Evolutionary conservation across 129 eudicot genomes (phyloP).

Genomic region (Saussurea involucrata): DNA sequence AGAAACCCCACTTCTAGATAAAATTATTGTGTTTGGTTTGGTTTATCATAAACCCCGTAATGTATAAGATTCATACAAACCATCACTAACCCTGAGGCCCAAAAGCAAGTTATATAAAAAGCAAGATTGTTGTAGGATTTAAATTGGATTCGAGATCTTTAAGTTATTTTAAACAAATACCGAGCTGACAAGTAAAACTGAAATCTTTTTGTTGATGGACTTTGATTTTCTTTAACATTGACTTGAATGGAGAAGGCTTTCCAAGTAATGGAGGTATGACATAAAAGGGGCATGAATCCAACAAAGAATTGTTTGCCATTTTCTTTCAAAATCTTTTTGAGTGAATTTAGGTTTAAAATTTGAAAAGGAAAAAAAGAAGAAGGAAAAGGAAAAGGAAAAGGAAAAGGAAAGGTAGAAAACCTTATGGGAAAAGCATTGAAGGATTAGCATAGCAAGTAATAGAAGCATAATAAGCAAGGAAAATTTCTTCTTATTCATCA

Average conservation of each 20-base stretch:
- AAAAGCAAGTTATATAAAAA: not conserved
- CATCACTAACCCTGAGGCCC: not conserved
- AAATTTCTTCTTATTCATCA: slow-evolving; percentile 24
- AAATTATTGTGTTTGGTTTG: too few species aligned
- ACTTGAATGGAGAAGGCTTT: slow-evolving; percentile 22
- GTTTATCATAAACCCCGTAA: too few species aligned
- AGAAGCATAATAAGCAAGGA: slow-evolving; percentile 24
- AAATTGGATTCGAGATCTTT: not conserved
- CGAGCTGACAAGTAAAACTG: not conserved
- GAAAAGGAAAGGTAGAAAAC: too few species aligned
- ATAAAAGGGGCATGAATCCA: slow-evolving; percentile 37
- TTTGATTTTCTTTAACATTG: slow-evolving; percentile 16
- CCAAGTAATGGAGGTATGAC: slow-evolving; percentile 42
- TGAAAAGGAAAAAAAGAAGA: slow-evolving; percentile 1
- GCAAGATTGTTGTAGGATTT: not conserved
- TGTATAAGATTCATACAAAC: not conserved
- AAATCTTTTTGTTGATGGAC: not conserved
- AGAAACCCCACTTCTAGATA: too few species aligned
- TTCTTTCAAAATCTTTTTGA: slow-evolving; percentile 23
- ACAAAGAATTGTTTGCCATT: slow-evolving; percentile 37
- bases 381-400: too few species aligned
- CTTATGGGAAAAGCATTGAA: slow-evolving; percentile 18
- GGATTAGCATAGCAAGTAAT: slow-evolving; percentile 29
- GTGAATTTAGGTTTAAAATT: slow-evolving; percentile 15
- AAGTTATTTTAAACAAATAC: not conserved